These are phyloP conservation scores for Aspergillus hortae DNA, from an alignment of 2,329 filamentous ascomycete species.

Conservation along the genomic window DNA sequence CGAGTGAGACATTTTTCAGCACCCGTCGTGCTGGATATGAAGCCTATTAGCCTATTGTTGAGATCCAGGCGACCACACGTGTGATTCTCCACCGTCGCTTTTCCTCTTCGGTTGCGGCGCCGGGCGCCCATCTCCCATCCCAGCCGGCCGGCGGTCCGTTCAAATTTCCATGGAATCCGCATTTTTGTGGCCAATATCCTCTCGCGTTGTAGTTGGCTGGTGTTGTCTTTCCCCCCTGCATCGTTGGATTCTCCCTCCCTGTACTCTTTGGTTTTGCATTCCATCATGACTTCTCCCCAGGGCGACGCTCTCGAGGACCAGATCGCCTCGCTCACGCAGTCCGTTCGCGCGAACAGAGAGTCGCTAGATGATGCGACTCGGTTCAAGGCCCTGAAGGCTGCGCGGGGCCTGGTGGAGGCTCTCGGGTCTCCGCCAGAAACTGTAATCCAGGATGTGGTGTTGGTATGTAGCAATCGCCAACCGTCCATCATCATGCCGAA, in stretches of 20 bases:
- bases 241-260: neutral
- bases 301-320: slow-evolving; percentile 2
- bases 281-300: neutral
- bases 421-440: slow-evolving; percentile 12
- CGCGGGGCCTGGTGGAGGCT: slow-evolving; percentile 6
- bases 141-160: too few relatives aligned
- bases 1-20: too few relatives aligned
- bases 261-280: neutral
- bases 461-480: slow-evolving; percentile 5
- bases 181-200: too few relatives aligned
- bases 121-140: too few relatives aligned
- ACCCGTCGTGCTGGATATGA: too few relatives aligned
- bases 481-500: neutral
- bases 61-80: too few relatives aligned
- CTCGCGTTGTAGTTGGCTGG: too few relatives aligned
- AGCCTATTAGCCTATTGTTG: too few relatives aligned
- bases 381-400: slow-evolving; percentile 7
- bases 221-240: too few relatives aligned
- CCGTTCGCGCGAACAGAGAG: slow-evolving; percentile 5
- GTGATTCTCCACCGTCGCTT: too few relatives aligned
- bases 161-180: too few relatives aligned
- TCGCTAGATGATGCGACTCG: slow-evolving; percentile 7
- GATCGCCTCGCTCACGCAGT: slow-evolving; percentile 4
- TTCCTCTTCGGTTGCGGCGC: too few relatives aligned
- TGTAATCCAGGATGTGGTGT: slow-evolving; percentile 11